Evolutionary conservation across 2,329 filamentous ascomycete species (phyloP), one percentile per base, ranked within the genome.

Genomic region (Fusarium sp.): DNA sequence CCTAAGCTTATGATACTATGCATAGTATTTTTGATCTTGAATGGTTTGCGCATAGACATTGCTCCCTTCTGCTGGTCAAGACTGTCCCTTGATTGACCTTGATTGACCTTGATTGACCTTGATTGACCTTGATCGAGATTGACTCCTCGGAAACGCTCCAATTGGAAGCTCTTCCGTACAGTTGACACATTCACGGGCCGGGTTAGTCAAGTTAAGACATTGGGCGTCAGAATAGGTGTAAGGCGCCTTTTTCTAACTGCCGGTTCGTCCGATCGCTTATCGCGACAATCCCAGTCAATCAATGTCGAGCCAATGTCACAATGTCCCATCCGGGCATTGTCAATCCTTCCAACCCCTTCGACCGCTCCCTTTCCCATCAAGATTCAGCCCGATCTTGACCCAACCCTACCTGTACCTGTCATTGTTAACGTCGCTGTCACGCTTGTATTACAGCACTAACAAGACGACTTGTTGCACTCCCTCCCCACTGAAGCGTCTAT

Each of bases 271-370:
- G 48, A 60, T 71, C 54, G 58, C 64, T 65, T 69, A 70, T 71
- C 71, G 53, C 66, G 58, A 73, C 51, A 68, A 59, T 38, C 71
- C 71, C 36, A 42, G 57, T 58, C 53, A 60, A 66, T 57, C 54
- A 57, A 28, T 48, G 30, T 44, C 38, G 18, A 41, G 28, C 26
- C 36, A 55, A 39, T 55, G 38, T 42, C 28, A 42, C 28, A 55
- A 15, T 35, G 41, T 28, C 22, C 22, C 33, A 10, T 35, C 15
- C 33, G n/a, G n/a, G n/a, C n/a, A 48, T 33, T 57, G 30, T 16
- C 28, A 63, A 33, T 38, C 59, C 59, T 26, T 64, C 45, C 44
- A 30, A 28, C 22, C 36, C 39, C 44, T 26, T 41, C 35, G 56
- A 56, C 63, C 44, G 36, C 59, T 42, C 42, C 45, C 45, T 48